Evolutionary conservation across 106 monocot species (phyloP), one percentile per base, ranked within the genome.

Genomic region (Dioscorea alata): DNA sequence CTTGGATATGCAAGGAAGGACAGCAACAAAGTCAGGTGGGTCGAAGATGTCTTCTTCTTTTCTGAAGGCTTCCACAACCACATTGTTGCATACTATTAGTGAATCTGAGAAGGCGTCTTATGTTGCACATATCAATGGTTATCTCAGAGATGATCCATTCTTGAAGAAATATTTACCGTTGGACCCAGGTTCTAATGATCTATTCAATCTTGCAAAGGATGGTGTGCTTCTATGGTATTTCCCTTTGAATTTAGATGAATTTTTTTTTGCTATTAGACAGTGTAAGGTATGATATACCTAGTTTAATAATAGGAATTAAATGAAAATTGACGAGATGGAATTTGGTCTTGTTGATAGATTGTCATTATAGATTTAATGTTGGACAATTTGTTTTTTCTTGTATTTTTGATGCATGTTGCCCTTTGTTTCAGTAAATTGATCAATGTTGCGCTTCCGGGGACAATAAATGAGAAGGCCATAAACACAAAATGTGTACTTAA

Each of bases 391-490:
- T 14, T 54, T 18, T n/a, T 25, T 8, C 42, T 51, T 23, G 32
- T 33, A 63, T 63, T 24, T 74, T 53, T 70, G 53, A 64, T 62
- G 54, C 49, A 68, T 13, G 28, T 28, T 69, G 42, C 42, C 13
- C 13, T 35, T 83, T 71, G 33, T 21, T 65, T 60, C 61, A 94
- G 94, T 78, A 94, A 94, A 69, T 62, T 94, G 83, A 94, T 90
- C 62, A 94, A 94, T 83, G 85, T 94, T 66, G 94, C 90, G 33
- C 90, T 94, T 19, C 87, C 90, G 22, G 94, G 94, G 18, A 94
- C 94, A 21, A 94, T 94, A 81, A 90, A 94, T 72, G 94, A 90
- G 79, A 80, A 90, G 65, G 94, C 94, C 34, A 94, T 94, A 28
- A 94, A 94, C 69, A 94, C 82, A 52, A 94, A 94, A 67, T 32